Conservation (phyloP, 768 basidiomycete species). For the Sarcomyxa edulis region DNA sequence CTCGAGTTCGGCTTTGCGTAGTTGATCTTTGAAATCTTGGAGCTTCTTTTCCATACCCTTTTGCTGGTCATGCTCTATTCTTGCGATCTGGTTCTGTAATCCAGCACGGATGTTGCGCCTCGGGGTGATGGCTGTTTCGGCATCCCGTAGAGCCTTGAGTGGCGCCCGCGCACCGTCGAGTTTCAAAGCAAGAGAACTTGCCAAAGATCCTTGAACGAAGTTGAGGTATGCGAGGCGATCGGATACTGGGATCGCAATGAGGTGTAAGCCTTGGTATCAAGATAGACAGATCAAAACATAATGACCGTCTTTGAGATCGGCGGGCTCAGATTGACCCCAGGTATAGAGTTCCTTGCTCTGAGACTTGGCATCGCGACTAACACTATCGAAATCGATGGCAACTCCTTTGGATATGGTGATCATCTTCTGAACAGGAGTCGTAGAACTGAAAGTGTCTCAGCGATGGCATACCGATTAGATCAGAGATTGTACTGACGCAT, state of each 20-base stretch:
- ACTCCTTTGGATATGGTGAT: conserved; percentile 77
- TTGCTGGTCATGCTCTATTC: conserved; percentile 63
- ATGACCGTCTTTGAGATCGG: conserved; percentile 76
- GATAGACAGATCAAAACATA: conserved; percentile 5
- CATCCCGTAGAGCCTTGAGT: conserved; percentile 67
- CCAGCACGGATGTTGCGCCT: conserved; percentile 56
- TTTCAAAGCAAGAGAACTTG: conserved; percentile 52
- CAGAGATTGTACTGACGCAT: conserved; percentile 41
- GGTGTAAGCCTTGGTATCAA: conserved; percentile 9
- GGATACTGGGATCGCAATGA: conserved; percentile 41
- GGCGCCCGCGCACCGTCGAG: conserved; percentile 61
- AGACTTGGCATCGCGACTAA: conserved; percentile 60
- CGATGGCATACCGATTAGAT: conserved; percentile 1
- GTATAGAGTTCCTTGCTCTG: conserved; percentile 83
- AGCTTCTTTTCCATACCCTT: conserved; percentile 63
- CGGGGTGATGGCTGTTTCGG: conserved; percentile 57
- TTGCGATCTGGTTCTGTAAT: conserved; percentile 54
- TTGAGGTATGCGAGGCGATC: conserved; percentile 82
- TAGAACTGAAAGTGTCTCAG: conserved; percentile 32
- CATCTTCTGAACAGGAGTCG: conserved; percentile 69
- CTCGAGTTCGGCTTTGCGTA: conserved; percentile 58
- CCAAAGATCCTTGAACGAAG: conserved; percentile 68
- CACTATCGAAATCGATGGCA: conserved; percentile 65
- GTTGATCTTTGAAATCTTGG: conserved; percentile 63
- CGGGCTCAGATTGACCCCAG: conserved; percentile 71